phyloP scores from a whole-genome alignment of 805 yeast genomes.

The Lipomyces yamadae region DNA sequence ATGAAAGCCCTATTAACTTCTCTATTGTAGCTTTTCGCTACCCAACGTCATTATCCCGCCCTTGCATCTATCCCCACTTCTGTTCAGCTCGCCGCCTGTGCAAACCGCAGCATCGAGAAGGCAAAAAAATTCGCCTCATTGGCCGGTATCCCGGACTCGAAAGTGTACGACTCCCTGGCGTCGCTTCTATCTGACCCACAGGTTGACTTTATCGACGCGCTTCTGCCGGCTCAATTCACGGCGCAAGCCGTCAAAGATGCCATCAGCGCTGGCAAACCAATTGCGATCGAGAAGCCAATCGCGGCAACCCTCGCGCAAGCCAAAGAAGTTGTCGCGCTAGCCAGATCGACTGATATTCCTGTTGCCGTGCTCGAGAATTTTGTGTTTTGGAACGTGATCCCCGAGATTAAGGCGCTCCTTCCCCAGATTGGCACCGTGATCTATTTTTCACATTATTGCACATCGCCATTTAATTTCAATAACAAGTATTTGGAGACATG shows the following conservation, averaged over 20 bases:
- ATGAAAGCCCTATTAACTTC: not conserved
- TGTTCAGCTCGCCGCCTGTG: constrained; percentile 69
- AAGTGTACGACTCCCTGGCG: constrained; percentile 66
- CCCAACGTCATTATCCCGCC: constrained; percentile 80
- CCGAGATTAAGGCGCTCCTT: constrained; percentile 59
- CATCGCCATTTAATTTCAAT: constrained; percentile 58
- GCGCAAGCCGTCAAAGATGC: constrained; percentile 71
- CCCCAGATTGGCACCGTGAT: constrained; percentile 70
- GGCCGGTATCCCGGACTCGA: constrained; percentile 57
- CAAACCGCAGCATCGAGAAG: constrained; percentile 81
- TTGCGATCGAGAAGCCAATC: constrained; percentile 87
- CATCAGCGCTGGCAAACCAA: constrained; percentile 73
- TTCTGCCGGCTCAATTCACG: constrained; percentile 87
- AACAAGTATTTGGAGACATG: constrained; percentile 62
- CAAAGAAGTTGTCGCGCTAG: constrained; percentile 69
- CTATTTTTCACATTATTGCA: constrained; percentile 47
- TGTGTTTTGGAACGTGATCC: constrained; percentile 69
- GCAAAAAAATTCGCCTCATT: constrained; percentile 76
- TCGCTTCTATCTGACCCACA: constrained; percentile 67
- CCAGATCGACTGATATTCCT: constrained; percentile 66
- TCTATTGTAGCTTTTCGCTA: constrained; percentile 69
- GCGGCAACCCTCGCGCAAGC: constrained; percentile 87
- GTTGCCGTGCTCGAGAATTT: constrained; percentile 85
- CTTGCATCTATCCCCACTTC: constrained; percentile 52
- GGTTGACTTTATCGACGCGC: constrained; percentile 79